These are phyloP conservation scores for Tricharina praecox DNA, from an alignment of 495 filamentous ascomycete genomes.

Conservation along the genomic window DNA sequence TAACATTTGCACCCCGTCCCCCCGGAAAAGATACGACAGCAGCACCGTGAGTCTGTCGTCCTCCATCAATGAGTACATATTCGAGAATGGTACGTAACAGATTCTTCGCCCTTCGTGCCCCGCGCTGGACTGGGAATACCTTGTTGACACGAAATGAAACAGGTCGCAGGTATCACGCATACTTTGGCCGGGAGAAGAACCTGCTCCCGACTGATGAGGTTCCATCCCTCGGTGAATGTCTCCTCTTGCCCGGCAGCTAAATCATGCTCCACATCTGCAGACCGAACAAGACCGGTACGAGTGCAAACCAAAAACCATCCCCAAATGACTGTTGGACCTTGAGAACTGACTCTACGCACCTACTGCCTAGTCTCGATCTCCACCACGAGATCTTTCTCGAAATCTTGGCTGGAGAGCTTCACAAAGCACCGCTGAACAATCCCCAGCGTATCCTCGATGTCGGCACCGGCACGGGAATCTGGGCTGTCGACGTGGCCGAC, in stretches of 20 bases:
- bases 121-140: neutral
- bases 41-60: neutral
- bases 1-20: no score
- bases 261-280: neutral
- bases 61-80: neutral
- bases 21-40: neutral
- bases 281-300: neutral
- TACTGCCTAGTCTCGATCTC: neutral
- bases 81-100: neutral
- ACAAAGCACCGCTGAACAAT: conserved; percentile 12
- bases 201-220: neutral
- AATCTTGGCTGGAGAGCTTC: conserved; percentile 14
- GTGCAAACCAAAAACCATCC: neutral
- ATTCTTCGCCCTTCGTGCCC: neutral
- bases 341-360: conserved; percentile 3
- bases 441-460: conserved; percentile 11
- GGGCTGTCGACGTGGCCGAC: conserved; percentile 3
- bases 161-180: neutral
- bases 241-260: neutral
- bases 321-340: neutral
- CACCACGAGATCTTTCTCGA: conserved; percentile 21
- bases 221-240: neutral
- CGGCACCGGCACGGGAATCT: conserved; percentile 22
- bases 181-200: neutral
- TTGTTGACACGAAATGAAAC: neutral